Evolutionary conservation across 2,329 filamentous ascomycete genomes (phyloP).

Genomic region (Nothomitra cinnamomea): DNA sequence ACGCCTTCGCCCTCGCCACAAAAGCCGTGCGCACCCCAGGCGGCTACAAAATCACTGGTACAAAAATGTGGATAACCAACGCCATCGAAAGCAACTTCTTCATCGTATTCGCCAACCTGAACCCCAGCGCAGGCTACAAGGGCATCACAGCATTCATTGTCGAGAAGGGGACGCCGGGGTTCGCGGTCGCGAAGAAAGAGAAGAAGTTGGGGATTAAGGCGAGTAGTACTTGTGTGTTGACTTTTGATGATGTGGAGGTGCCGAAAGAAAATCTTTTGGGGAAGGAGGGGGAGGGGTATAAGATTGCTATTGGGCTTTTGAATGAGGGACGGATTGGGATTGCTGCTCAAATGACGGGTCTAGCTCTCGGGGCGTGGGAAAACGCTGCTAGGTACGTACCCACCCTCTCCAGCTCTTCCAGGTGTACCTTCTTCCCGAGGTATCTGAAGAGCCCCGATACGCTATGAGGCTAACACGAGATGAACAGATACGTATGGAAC

Average conservation of each 20-base stretch:
- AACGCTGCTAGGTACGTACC: slow-evolving; percentile 56
- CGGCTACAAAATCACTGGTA: slow-evolving; percentile 75
- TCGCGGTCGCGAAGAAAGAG: slow-evolving; percentile 97
- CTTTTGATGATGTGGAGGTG: slow-evolving; percentile 89
- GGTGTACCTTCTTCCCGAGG: too few species aligned
- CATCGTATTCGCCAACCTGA: slow-evolving; percentile 93
- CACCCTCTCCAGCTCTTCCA: slow-evolving; percentile 3
- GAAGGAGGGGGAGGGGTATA: slow-evolving; percentile 83
- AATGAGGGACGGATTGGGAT: slow-evolving; percentile 98
- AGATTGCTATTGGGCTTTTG: slow-evolving; percentile 84
- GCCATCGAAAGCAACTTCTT: slow-evolving; percentile 86
- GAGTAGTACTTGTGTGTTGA: slow-evolving; percentile 91
- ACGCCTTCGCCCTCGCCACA: slow-evolving; percentile 88
- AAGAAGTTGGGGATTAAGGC: slow-evolving; percentile 97
- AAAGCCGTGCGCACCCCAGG: slow-evolving; percentile 68
- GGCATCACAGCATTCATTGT: slow-evolving; percentile 94
- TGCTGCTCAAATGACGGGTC: slow-evolving; percentile 94
- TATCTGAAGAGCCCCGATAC: too few species aligned
- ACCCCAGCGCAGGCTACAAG: slow-evolving; percentile 84
- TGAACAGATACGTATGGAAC: slow-evolving; percentile 86
- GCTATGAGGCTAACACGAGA: too few species aligned
- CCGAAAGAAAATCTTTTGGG: slow-evolving; percentile 80
- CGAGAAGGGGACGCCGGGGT: slow-evolving; percentile 76
- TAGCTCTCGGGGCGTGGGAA: slow-evolving; percentile 86
- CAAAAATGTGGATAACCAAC: slow-evolving; percentile 99